Conservation (phyloP, 352 stramenopile species). For the Bremia lactucae region DNA sequence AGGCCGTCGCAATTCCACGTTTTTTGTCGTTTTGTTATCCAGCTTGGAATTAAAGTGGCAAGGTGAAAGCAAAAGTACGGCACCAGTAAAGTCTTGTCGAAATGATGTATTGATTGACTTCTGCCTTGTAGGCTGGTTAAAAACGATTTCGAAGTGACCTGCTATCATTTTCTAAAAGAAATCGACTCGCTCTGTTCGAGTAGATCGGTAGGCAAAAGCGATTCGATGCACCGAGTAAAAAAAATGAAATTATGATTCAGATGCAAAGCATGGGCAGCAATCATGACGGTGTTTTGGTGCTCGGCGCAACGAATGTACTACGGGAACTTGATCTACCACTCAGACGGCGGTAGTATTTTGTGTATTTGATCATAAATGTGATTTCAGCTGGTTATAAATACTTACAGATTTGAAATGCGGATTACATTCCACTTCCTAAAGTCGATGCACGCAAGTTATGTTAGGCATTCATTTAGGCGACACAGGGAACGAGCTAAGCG, state of each 20-base stretch:
- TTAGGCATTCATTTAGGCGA: slow-evolving; percentile 96
- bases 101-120: neutral
- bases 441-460: slow-evolving; percentile 92
- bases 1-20: slow-evolving; percentile 97
- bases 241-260: slow-evolving; percentile 98
- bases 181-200: slow-evolving; percentile 92
- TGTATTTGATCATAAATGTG: neutral
- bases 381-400: too few relatives aligned
- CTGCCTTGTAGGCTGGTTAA: slow-evolving; percentile 83
- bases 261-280: slow-evolving; percentile 93
- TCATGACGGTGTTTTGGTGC: slow-evolving; percentile 88
- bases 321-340: slow-evolving; percentile 97
- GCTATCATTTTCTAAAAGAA: slow-evolving; percentile 96
- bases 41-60: slow-evolving; percentile 98
- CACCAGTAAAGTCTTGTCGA: neutral
- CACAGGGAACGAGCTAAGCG: slow-evolving; percentile 88
- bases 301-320: slow-evolving; percentile 97
- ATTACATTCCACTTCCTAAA: too few relatives aligned
- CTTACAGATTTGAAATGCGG: too few relatives aligned
- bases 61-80: slow-evolving; percentile 89
- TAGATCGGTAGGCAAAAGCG: slow-evolving; percentile 86
- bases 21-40: slow-evolving; percentile 96
- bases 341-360: slow-evolving; percentile 75
- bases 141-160: slow-evolving; percentile 98
- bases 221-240: too few relatives aligned